phyloP scores from a whole-genome alignment of 257 asterid species.

The Oldenlandia corymbosa region DNA sequence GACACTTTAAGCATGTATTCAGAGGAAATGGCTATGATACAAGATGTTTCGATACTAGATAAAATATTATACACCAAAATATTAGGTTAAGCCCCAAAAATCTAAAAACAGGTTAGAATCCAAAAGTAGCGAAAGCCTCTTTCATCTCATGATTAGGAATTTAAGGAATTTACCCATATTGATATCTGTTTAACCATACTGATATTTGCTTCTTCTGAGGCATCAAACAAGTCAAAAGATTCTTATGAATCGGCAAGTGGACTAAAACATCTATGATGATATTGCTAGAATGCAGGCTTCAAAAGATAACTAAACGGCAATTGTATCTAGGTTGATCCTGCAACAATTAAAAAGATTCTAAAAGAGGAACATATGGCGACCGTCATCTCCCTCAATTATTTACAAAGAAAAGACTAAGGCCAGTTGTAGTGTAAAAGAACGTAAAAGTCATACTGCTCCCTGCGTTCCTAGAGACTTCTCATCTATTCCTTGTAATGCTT shows the following conservation, averaged over 20 bases:
- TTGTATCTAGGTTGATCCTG: background rate
- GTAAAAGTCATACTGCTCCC: slow-evolving; percentile 60
- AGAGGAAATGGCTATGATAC: background rate
- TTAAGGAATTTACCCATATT: background rate
- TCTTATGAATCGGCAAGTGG: background rate
- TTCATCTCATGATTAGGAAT: background rate
- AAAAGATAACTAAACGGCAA: background rate
- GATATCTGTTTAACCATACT: no score
- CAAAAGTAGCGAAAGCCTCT: background rate
- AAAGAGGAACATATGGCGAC: background rate
- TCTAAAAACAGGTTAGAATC: no score
- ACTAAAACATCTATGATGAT: background rate
- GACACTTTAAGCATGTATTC: no score
- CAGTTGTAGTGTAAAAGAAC: slow-evolving; percentile 5
- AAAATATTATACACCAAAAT: background rate
- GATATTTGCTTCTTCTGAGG: background rate
- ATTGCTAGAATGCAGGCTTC: background rate
- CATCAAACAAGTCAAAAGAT: background rate
- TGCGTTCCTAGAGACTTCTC: slow-evolving; percentile 90
- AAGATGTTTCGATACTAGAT: background rate
- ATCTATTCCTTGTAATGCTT: slow-evolving; percentile 96
- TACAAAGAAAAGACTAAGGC: slow-evolving; percentile 10
- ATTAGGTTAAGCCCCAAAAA: background rate
- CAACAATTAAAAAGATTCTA: background rate
- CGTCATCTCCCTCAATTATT: background rate